Evolutionary conservation across 768 basidiomycete genomes (phyloP).

Genomic region (Tylopilus subfusipes): DNA sequence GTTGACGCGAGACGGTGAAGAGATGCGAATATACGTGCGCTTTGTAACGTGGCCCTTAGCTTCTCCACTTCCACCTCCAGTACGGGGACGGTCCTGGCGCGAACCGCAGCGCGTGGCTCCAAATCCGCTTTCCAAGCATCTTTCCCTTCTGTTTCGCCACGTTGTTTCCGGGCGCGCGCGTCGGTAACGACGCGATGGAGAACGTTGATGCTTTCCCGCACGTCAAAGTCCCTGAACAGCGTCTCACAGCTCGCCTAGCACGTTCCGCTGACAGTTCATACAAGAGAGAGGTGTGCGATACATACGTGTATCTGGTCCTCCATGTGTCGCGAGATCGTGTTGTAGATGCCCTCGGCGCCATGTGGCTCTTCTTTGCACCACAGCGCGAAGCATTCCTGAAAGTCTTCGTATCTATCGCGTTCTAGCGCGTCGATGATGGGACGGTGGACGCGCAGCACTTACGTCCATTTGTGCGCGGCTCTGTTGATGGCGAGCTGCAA

Average conservation of each 20-base stretch:
- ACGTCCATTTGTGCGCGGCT: conserved; percentile 54
- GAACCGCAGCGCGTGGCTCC: conserved; percentile 57
- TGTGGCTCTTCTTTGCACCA: conserved; percentile 67
- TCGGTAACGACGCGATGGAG: conserved; percentile 69
- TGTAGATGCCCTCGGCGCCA: conserved; percentile 56
- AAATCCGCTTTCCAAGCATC: conserved; percentile 67
- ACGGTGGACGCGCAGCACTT: conserved; percentile 18
- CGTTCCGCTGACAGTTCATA: background rate
- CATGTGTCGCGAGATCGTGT: conserved; percentile 67
- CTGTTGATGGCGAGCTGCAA: conserved; percentile 52
- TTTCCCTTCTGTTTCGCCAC: conserved; percentile 38
- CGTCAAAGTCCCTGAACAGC: conserved; percentile 64
- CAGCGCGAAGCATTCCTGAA: conserved; percentile 61
- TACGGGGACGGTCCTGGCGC: conserved; percentile 61
- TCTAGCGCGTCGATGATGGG: background rate
- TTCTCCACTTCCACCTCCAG: conserved; percentile 43
- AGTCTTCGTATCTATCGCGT: conserved; percentile 43
- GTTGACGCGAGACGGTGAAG: background rate
- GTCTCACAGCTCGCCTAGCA: conserved; percentile 65
- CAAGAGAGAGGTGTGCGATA: background rate
- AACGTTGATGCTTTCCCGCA: conserved; percentile 66
- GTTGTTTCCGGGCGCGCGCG: conserved; percentile 52
- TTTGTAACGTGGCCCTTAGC: conserved; percentile 35
- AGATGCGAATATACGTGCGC: conserved; percentile 26
- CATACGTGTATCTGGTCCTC: conserved; percentile 54